These are phyloP conservation scores for Penicillium sp. DNA, from an alignment of 2,329 filamentous ascomycete genomes.

Conservation along the genomic window DNA sequence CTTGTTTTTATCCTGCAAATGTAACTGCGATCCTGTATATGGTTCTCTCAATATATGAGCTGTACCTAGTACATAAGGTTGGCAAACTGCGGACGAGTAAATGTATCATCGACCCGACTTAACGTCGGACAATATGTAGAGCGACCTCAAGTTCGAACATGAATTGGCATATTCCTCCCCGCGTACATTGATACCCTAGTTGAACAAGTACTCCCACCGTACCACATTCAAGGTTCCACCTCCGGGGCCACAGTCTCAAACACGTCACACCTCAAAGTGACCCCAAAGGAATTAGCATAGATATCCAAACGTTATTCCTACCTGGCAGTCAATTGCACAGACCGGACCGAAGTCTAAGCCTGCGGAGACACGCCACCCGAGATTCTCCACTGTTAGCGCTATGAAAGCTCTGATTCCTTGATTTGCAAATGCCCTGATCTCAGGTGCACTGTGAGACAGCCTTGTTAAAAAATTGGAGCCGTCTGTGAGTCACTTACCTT, in stretches of 20 bases:
- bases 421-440: not conserved
- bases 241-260: no score
- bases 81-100: no score
- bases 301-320: not conserved
- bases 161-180: no score
- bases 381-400: not conserved
- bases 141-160: no score
- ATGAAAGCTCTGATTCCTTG: not conserved
- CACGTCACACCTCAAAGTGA: not conserved
- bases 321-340: not conserved
- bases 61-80: conserved; percentile 8
- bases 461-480: not conserved
- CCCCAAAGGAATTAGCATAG: no score
- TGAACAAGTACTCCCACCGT: no score
- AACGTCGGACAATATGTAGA: no score
- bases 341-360: not conserved
- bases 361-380: not conserved
- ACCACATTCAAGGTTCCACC: no score
- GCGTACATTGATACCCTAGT: no score
- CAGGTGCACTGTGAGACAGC: not conserved
- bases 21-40: conserved; percentile 35
- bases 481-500: no score
- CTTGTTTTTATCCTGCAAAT: conserved; percentile 20
- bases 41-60: conserved; percentile 27
- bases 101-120: no score